Conservation (phyloP, 2,329 filamentous ascomycete species). For the Aspergillus sergii region DNA sequence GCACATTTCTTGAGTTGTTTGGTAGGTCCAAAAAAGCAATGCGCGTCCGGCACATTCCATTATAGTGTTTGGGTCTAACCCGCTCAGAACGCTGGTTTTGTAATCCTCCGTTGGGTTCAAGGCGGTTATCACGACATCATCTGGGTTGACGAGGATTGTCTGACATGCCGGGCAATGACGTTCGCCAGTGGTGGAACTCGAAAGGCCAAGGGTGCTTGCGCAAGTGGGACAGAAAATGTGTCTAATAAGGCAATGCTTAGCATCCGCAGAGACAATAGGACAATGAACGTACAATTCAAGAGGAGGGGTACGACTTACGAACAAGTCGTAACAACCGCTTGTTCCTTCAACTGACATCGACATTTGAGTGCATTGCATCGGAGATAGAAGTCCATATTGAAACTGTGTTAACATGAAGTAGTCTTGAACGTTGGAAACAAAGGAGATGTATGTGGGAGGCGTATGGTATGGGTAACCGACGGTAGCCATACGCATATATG, state of each 20-base stretch:
- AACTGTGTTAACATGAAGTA: neutral
- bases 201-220: slow-evolving; percentile 66
- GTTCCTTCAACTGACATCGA: slow-evolving; percentile 66
- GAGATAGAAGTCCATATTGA: slow-evolving; percentile 70
- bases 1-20: slow-evolving; percentile 80
- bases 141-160: slow-evolving; percentile 66
- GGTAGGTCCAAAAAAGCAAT: slow-evolving; percentile 83
- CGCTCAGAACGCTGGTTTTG: slow-evolving; percentile 83
- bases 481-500: neutral
- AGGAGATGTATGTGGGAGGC: neutral
- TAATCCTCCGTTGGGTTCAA: slow-evolving; percentile 85
- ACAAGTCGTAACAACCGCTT: slow-evolving; percentile 86
- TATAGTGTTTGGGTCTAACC: slow-evolving; percentile 76
- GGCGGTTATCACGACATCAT: slow-evolving; percentile 72
- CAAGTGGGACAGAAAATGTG: slow-evolving; percentile 86
- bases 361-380: slow-evolving; percentile 83
- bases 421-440: neutral
- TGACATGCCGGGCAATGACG: slow-evolving; percentile 76
- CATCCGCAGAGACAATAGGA: neutral
- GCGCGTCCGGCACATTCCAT: slow-evolving; percentile 85
- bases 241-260: slow-evolving; percentile 47
- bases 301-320: slow-evolving; percentile 57
- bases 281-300: neutral
- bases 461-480: neutral
- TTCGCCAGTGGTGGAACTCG: slow-evolving; percentile 54